These are phyloP conservation scores for Schizothecium vesticola DNA, from an alignment of 495 filamentous ascomycete species.

Conservation along the genomic window DNA sequence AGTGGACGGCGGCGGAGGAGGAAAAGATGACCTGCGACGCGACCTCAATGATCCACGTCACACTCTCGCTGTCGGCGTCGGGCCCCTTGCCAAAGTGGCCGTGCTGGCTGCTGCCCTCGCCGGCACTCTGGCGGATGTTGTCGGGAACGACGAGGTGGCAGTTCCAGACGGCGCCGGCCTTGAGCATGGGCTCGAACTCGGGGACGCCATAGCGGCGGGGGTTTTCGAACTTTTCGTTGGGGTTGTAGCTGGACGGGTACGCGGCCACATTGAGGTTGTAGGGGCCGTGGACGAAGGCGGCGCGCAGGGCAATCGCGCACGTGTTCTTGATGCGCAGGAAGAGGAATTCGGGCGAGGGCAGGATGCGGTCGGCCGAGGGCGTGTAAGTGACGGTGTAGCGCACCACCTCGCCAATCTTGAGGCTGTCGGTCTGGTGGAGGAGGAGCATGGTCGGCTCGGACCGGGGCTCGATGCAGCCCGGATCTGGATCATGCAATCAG, in stretches of 20 bases:
- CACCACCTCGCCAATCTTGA: slow-evolving; percentile 89
- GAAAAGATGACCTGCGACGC: slow-evolving; percentile 91
- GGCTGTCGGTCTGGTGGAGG: slow-evolving; percentile 78
- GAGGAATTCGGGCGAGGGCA: slow-evolving; percentile 71
- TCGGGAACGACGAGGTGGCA: slow-evolving; percentile 72
- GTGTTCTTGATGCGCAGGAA: slow-evolving; percentile 86
- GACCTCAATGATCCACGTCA: slow-evolving; percentile 89
- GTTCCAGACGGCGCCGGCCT: slow-evolving; percentile 82
- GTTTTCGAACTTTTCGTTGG: slow-evolving; percentile 64
- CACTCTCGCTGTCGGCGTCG: slow-evolving; percentile 42
- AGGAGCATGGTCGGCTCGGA: slow-evolving; percentile 65
- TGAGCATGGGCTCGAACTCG: slow-evolving; percentile 92
- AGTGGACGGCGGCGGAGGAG: slow-evolving; percentile 77
- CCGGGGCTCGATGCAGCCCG: neutral
- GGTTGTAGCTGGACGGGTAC: slow-evolving; percentile 73
- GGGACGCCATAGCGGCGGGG: slow-evolving; percentile 61
- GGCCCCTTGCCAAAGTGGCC: slow-evolving; percentile 34
- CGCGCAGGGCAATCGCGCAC: slow-evolving; percentile 82
- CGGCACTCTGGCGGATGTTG: slow-evolving; percentile 48
- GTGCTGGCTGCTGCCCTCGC: slow-evolving; percentile 26
- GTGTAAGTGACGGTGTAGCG: slow-evolving; percentile 91
- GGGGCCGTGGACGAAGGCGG: slow-evolving; percentile 92
- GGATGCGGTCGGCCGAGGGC: slow-evolving; percentile 78
- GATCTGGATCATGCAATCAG: neutral
- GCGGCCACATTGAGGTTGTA: slow-evolving; percentile 85